Base-by-base conservation (phyloP, 495 filamentous ascomycete genomes). In the Articulospora tetracladia region DNA sequence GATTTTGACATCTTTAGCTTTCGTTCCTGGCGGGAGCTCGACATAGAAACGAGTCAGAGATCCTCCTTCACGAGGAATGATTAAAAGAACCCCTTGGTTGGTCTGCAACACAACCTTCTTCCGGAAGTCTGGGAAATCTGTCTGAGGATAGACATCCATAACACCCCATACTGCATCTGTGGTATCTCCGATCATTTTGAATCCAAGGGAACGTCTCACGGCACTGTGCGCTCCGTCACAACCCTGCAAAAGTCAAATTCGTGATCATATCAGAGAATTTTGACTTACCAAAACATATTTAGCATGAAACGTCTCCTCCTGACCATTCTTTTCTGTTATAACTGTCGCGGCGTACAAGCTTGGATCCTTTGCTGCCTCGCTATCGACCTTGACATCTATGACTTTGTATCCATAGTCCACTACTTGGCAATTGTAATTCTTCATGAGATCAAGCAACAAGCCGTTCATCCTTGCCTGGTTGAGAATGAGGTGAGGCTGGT, bases 121-220 rank as follows among this genome's bases (percentile, higher is more conserved):
- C 52, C 86, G 77, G 61, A 89, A 83, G 62, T 89, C 86, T 3
- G 91, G 92, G 72, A 93, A 96, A 65, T 86, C 73, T 0, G 91
- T 93, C 4, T 74, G 77, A 4, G 88, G 86, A 30, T 88, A 82
- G 60, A 90, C 78, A 60, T 96, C 92, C 85, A 94, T 88, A 15
- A 95, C 91, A 60, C 92, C 91, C 86, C 86, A 91, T 49, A 89
- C 80, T 28, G 85, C 77, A 69, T 93, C 88, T 30, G 77, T 86
- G 64, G 78, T 86, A 67, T 95, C 89, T 19, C 90, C 91, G 2
- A 87, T 63, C 85, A 95, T 87, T 39, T 78, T 77, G 68, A 82
- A 84, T 2, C 87, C 87, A 22, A 95, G 80, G 0, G 82, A 79
- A 62, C 78, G 81, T 39, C 91, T 82, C 23, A 92, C 77, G 32